Conservation (phyloP, 768 basidiomycete genomes). For the Dictyophora rubrovolvata region DNA sequence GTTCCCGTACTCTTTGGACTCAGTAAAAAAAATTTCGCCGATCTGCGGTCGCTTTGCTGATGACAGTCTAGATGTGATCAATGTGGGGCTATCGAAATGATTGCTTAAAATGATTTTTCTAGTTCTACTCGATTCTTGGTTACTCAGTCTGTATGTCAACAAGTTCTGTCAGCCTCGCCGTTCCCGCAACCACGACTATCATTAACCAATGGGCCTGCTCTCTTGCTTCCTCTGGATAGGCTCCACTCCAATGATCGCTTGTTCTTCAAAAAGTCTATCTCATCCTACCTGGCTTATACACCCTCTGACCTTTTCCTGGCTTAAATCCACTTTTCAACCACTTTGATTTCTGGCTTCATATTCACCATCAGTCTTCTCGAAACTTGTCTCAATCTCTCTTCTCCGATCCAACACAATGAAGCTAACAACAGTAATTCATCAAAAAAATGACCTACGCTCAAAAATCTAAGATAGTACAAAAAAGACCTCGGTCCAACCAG, state of each 20-base stretch:
- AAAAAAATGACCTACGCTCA: background rate
- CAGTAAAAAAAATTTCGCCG: slow-evolving; percentile 21
- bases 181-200: background rate
- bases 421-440: background rate
- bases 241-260: background rate
- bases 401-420: too few species aligned
- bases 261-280: background rate
- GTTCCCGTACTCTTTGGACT: slow-evolving; percentile 77
- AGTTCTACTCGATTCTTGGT: background rate
- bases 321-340: too few species aligned
- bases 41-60: background rate
- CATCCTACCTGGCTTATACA: background rate
- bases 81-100: slow-evolving; percentile 84
- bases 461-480: background rate
- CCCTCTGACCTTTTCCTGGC: background rate
- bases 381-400: too few species aligned
- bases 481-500: background rate
- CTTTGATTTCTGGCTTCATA: too few species aligned
- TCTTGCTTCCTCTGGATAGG: background rate
- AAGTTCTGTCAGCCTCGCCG: background rate
- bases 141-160: background rate
- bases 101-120: slow-evolving; percentile 26
- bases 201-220: background rate
- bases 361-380: too few species aligned
- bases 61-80: slow-evolving; percentile 45